Evolutionary conservation across 225 moss, liverwort and hornwort genomes (phyloP), one percentile per base, ranked within the genome.

Genomic region (Bryoerythrophyllum caledonicum): DNA sequence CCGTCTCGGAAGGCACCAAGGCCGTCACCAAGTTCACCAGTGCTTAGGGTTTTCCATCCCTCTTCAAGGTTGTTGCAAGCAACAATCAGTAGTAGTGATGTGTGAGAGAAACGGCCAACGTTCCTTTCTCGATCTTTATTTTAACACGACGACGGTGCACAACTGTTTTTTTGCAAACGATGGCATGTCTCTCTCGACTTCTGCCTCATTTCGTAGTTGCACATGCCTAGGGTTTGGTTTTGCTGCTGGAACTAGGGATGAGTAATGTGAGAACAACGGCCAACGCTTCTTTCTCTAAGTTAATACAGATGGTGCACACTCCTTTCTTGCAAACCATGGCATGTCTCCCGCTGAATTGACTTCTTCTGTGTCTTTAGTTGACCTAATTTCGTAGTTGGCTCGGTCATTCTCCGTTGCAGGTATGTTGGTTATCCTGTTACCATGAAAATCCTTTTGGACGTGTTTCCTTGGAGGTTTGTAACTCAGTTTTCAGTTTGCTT

Each of bases 1-100:
- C 54, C 54, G 54, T 55, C 54, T 55, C 54, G 54, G 54, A 55
- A 21, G 54, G 54, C 54, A 55, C 54, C 54, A 55, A 55, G 54
- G 54, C 54, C 10, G 54, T 55, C 2, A 55, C 54, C 21, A 55
- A 55, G 54, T 55, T 55, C 54, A 55, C 54, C 54, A 55, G 54
- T 1, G 54, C 54, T 55, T 55, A 55, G 54, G 54, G 23, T 55
- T 55, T 55, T 7, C 40, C 49, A 49, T 49, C 17, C 49, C 8
- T 8, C n/a, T n/a, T 21, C 21, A 32, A 5, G 3, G 54, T 2
- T 55, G 23, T 55, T 55, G 23, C 23, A 21, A n/a, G 10, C 54
- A 23, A n/a, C n/a, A n/a, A 55, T 55, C 21, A 17, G 44, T 13
- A 52, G 44, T 4, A 20, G 52, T 2, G n/a, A 52, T 52, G 52